phyloP scores from a whole-genome alignment of 164 flowering plant species.

The Aristolochia californica region DNA sequence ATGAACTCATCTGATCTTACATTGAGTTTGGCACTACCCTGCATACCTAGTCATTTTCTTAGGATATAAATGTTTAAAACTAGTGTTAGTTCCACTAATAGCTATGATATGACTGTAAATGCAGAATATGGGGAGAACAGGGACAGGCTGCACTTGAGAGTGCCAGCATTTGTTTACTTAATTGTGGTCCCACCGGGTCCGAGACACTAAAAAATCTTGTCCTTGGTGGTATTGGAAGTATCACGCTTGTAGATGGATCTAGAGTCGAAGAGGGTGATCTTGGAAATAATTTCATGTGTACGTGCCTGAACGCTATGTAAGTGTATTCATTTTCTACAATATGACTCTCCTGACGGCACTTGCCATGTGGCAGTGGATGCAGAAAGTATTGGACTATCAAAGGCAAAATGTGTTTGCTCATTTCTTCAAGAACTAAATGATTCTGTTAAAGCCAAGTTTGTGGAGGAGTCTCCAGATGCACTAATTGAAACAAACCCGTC shows the following conservation, averaged over 20 bases:
- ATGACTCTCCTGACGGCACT: slow-evolving; percentile 2
- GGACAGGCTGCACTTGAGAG: slow-evolving; percentile 92
- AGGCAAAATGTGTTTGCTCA: slow-evolving; percentile 87
- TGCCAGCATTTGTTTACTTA: slow-evolving; percentile 82
- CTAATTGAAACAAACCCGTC: slow-evolving; percentile 72
- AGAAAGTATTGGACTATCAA: slow-evolving; percentile 72
- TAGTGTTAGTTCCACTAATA: not conserved
- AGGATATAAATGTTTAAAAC: not conserved
- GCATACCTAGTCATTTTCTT: not conserved
- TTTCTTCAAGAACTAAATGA: slow-evolving; percentile 94
- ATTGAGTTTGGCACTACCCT: not conserved
- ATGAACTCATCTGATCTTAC: not conserved
- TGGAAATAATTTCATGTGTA: slow-evolving; percentile 95
- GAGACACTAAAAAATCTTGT: slow-evolving; percentile 95
- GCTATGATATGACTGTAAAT: not conserved
- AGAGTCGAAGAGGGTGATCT: slow-evolving; percentile 77
- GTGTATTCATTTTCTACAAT: not conserved
- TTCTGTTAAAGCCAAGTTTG: slow-evolving; percentile 88
- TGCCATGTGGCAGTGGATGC: slow-evolving; percentile 56
- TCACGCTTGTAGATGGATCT: slow-evolving; percentile 87
- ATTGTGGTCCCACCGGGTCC: slow-evolving; percentile 97
- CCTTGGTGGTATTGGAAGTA: slow-evolving; percentile 94
- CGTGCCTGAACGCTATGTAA: not conserved
- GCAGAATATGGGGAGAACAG: slow-evolving; percentile 97
- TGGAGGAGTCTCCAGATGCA: slow-evolving; percentile 78